Base-by-base conservation (phyloP, 495 filamentous ascomycete genomes). In the Aspergillus bridgeri region DNA sequence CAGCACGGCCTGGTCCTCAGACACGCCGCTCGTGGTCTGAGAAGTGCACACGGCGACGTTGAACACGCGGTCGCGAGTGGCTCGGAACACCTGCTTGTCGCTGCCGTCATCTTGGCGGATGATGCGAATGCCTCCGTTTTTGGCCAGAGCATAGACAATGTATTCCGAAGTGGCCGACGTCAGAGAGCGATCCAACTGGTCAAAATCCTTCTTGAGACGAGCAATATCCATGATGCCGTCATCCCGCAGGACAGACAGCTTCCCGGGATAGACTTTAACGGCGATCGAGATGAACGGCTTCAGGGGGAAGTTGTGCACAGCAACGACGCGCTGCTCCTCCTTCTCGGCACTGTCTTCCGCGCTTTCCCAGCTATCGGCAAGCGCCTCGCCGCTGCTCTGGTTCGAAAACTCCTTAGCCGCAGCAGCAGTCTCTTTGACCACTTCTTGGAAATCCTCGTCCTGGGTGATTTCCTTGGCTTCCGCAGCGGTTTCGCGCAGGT, bases 221-320 rank as follows among this genome's bases (percentile, higher is more conserved):
- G 93, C 92, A 70, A 99, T 92, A 60, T 92, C 87, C 70, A 94
- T 86, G 51, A 95, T 82, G 6, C 83, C 76, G 63, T 92, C 88
- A 51, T 88, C 83, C 19, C 83, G 84, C 67, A 88, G 83, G 13
- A 76, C 67, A n/a, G 79, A 69, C 73, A 75, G 62, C 56, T 72
- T 68, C 59, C 71, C 66, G 54, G 67, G n/a, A 43, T 67, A 46
- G 23, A 73, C 48, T 58, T 75, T 69, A 54, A 83, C 62, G 18
- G 62, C 57, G 69, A 99, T 92, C 20, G 92, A 85, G 49, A 93
- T 91, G 79, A 96, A 99, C 9, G 95, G 93, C 67, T 84, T 88
- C 83, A 99, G 89, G 17, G 92, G 95, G 74, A 99, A 96, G 66
- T 95, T 93, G 75, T 92, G 90, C 46, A 98, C 91, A 64, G 79